phyloP scores from a whole-genome alignment of 805 yeast species.

The Torulaspora microellipsoides region DNA sequence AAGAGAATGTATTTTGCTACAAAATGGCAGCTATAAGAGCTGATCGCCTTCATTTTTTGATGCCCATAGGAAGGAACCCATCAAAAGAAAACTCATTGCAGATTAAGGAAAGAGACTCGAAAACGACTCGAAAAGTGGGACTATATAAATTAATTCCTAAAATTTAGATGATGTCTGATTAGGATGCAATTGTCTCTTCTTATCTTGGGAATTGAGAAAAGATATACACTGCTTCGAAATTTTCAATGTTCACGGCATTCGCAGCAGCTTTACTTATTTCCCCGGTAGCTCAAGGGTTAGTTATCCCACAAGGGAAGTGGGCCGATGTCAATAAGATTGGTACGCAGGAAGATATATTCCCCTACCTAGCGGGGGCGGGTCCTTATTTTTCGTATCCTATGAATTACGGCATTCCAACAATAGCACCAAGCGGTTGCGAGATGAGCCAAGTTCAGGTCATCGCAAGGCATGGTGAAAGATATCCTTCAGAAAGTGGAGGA shows the following conservation, averaged over 20 bases:
- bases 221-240: no score
- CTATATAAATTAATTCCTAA: no score
- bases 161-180: no score
- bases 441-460: slow-evolving; percentile 66
- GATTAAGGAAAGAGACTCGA: no score
- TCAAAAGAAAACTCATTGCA: no score
- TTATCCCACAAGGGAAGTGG: slow-evolving; percentile 7
- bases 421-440: slow-evolving; percentile 44
- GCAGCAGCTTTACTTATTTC: slow-evolving; percentile 52
- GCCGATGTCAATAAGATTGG: slow-evolving; percentile 13
- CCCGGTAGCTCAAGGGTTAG: slow-evolving; percentile 32
- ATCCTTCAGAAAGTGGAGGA: slow-evolving; percentile 47
- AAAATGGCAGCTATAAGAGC: no score
- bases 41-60: no score
- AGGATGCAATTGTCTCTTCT: no score
- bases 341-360: slow-evolving; percentile 37
- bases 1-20: no score
- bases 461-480: slow-evolving; percentile 78
- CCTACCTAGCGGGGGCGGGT: slow-evolving; percentile 51
- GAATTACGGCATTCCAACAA: slow-evolving; percentile 51
- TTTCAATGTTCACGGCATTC: slow-evolving; percentile 60
- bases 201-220: no score
- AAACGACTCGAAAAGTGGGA: no score
- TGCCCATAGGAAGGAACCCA: no score
- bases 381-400: slow-evolving; percentile 47